These are phyloP conservation scores for Scenedesmus sp. DNA, from an alignment of 163 green algal species.

Conservation along the genomic window DNA sequence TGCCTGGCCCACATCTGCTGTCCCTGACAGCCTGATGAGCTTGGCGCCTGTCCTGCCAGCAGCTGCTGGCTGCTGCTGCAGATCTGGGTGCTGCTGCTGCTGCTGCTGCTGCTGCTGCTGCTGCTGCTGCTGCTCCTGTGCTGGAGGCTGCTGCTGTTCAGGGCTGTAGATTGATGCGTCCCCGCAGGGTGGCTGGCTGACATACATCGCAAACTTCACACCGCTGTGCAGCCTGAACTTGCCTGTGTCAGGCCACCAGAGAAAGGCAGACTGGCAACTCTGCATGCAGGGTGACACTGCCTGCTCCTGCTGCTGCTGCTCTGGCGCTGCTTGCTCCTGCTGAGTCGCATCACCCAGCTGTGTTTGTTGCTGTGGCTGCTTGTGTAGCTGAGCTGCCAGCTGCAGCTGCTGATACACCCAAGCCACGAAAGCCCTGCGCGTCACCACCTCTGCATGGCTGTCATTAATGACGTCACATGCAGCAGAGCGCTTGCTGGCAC, in stretches of 20 bases:
- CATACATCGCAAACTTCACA: conserved; percentile 83
- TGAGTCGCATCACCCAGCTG: background rate
- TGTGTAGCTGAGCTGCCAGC: conserved; percentile 27
- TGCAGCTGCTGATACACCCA: conserved; percentile 76
- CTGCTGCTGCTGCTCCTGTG: conserved; percentile 44
- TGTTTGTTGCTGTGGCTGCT: background rate
- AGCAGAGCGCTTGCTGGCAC: conserved; percentile 47
- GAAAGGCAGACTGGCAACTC: conserved; percentile 31
- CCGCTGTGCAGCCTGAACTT: conserved; percentile 63
- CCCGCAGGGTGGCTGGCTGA: conserved; percentile 88
- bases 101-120: background rate
- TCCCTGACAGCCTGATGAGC: conserved; percentile 53
- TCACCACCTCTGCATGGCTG: conserved; percentile 87
- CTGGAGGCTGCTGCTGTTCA: conserved; percentile 26
- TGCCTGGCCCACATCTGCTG: conserved; percentile 28
- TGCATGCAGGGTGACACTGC: background rate
- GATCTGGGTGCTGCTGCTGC: background rate
- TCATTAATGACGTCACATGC: conserved; percentile 79
- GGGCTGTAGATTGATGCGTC: conserved; percentile 80
- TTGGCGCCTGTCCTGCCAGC: conserved; percentile 73
- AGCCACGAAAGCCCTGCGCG: conserved; percentile 73
- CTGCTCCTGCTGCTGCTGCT: conserved; percentile 17
- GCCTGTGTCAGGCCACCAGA: conserved; percentile 30
- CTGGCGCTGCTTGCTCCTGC: background rate
- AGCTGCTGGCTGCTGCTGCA: background rate